These are phyloP conservation scores for Aspergillus sp. DNA, from an alignment of 2,329 filamentous ascomycete genomes.

Conservation along the genomic window DNA sequence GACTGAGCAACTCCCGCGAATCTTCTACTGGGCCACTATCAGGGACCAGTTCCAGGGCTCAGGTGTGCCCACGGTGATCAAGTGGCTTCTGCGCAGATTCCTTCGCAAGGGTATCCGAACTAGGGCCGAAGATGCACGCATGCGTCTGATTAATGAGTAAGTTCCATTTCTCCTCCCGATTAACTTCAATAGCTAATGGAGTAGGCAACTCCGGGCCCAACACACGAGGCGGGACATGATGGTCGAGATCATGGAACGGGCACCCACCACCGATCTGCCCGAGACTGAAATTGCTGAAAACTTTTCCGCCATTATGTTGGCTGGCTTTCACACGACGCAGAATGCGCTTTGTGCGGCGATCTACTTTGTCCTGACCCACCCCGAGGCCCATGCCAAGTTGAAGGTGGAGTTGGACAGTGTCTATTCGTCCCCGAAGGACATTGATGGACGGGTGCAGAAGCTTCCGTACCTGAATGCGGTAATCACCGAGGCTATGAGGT, in stretches of 20 bases:
- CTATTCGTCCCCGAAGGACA: conserved; percentile 13
- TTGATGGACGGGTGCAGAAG: conserved; percentile 11
- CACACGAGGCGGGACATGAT: conserved; percentile 20
- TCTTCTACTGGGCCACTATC: conserved; percentile 22
- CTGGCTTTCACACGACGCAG: conserved; percentile 21
- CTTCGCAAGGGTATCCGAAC: conserved; percentile 18
- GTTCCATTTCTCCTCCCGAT: not conserved
- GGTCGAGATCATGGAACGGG: conserved; percentile 20
- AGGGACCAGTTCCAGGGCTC: conserved; percentile 21
- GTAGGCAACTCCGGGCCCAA: conserved; percentile 14
- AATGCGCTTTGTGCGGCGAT: conserved; percentile 20
- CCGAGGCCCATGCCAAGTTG: conserved; percentile 12
- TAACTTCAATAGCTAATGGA: not conserved
- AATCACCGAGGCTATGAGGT: conserved; percentile 24
- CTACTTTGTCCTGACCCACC: conserved; percentile 21
- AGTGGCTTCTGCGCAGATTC: conserved; percentile 19
- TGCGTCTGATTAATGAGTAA: conserved; percentile 20
- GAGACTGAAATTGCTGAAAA: conserved; percentile 20
- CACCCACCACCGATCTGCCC: conserved; percentile 9
- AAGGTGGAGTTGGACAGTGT: conserved; percentile 11
- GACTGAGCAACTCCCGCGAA: conserved; percentile 20
- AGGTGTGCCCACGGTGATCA: conserved; percentile 18
- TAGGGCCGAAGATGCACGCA: conserved; percentile 16
- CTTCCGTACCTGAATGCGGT: conserved; percentile 25
- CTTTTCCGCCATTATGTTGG: conserved; percentile 23